Percentiles rank a stretch among this genome's conserved stretches.
These are phyloP conservation scores for Sicyos baderoa DNA, from an alignment of 306 rosid species.

Conservation along the genomic window DNA sequence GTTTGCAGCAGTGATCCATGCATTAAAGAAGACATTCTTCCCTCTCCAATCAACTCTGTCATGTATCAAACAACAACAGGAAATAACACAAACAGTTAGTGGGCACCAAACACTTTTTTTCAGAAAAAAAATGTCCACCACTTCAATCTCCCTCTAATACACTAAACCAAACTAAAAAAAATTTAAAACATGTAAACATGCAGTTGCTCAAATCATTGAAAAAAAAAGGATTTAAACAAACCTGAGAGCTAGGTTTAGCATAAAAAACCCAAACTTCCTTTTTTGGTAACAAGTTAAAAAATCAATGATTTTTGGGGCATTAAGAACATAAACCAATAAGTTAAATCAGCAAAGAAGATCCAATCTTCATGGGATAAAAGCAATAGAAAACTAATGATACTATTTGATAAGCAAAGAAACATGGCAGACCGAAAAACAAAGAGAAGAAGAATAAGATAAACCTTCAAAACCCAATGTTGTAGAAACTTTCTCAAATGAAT, in stretches of 20 bases:
- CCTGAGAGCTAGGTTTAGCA: not conserved
- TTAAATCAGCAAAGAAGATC: not conserved
- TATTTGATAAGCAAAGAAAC: not conserved
- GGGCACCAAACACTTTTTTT: not conserved
- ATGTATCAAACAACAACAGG: not conserved
- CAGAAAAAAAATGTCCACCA: not conserved
- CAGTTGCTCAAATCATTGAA: not conserved
- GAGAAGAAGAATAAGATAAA: not conserved
- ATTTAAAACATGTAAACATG: not conserved
- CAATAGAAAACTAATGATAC: too few relatives aligned
- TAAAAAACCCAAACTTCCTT: not conserved
- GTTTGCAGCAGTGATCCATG: conserved; percentile 51
- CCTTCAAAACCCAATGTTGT: conserved; percentile 31
- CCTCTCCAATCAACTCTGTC: conserved; percentile 4
- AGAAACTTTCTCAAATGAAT: not conserved
- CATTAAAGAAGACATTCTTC: conserved; percentile 43
- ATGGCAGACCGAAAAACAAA: not conserved
- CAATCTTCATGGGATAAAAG: too few relatives aligned
- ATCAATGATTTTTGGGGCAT: not conserved
- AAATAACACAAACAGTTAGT: conserved; percentile 11
- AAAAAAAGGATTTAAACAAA: not conserved
- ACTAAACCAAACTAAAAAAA: not conserved
- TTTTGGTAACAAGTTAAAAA: not conserved
- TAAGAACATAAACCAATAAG: not conserved
- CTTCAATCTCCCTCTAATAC: not conserved